Conservation (phyloP, 495 filamentous ascomycete species). For the Lophiotrema nucula region DNA sequence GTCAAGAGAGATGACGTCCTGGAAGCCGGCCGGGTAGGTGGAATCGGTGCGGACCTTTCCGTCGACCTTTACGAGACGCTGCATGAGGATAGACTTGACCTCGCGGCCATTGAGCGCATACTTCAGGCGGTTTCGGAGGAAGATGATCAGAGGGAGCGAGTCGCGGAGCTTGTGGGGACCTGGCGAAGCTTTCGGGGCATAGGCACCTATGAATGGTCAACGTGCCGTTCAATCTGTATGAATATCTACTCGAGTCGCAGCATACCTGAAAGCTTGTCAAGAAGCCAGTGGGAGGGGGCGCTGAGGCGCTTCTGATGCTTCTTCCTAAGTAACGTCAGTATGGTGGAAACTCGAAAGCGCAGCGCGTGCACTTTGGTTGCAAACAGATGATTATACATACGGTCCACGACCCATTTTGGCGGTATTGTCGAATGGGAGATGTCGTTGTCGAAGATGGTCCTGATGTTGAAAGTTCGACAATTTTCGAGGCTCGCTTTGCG, state of each 20-base stretch:
- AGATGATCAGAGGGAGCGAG: conserved; percentile 98
- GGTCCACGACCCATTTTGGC: conserved; percentile 65
- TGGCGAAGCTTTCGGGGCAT: conserved; percentile 90
- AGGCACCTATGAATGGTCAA: conserved; percentile 50
- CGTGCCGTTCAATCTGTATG: not conserved
- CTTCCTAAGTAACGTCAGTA: conserved; percentile 60
- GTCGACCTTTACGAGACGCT: conserved; percentile 99
- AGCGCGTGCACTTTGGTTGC: not conserved
- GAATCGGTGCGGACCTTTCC: conserved; percentile 98
- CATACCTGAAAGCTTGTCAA: conserved; percentile 93
- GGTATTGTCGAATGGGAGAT: conserved; percentile 28
- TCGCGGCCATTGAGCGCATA: conserved; percentile 99
- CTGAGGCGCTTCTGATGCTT: conserved; percentile 99
- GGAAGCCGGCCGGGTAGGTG: conserved; percentile 97
- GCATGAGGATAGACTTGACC: conserved; percentile 97
- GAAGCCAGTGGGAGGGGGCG: conserved; percentile 97
- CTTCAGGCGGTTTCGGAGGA: conserved; percentile 98
- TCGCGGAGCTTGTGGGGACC: conserved; percentile 99
- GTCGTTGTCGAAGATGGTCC: too few relatives aligned
- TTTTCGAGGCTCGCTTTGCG: too few relatives aligned
- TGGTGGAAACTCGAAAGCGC: not conserved
- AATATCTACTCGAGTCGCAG: not conserved
- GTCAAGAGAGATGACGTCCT: conserved; percentile 98
- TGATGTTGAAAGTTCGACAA: too few relatives aligned
- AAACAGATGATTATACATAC: conserved; percentile 50